phyloP scores from a whole-genome alignment of 805 yeast species.

The Pichia phayaonensis region DNA sequence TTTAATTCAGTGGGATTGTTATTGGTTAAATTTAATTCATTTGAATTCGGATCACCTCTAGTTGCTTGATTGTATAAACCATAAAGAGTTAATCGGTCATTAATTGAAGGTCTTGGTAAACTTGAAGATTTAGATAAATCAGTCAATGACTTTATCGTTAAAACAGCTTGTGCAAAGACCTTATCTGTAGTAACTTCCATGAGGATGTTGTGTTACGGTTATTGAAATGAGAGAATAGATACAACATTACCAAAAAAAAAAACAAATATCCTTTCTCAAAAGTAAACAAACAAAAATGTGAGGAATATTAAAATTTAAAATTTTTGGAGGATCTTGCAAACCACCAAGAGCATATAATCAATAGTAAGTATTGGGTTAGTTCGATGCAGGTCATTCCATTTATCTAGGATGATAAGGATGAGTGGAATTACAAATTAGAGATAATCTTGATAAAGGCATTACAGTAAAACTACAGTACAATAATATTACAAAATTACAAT shows the following conservation, averaged over 20 bases:
- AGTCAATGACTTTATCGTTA: slow-evolving; percentile 68
- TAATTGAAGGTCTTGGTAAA: slow-evolving; percentile 71
- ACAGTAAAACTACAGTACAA: background rate
- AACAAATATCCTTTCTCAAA: background rate
- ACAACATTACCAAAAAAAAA: background rate
- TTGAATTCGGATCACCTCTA: slow-evolving; percentile 71
- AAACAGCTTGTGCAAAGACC: slow-evolving; percentile 74
- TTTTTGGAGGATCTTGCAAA: too few relatives aligned
- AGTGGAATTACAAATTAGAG: too few relatives aligned
- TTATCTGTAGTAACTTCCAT: slow-evolving; percentile 19
- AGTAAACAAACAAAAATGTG: background rate
- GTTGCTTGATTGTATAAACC: slow-evolving; percentile 88
- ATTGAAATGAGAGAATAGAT: background rate
- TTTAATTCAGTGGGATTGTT: slow-evolving; percentile 51
- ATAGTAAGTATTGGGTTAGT: too few relatives aligned
- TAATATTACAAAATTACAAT: background rate
- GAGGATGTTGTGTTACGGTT: background rate
- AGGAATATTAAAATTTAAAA: background rate
- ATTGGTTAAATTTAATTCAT: slow-evolving; percentile 62
- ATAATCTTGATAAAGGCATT: too few relatives aligned
- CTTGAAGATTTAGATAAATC: slow-evolving; percentile 54
- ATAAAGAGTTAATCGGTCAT: slow-evolving; percentile 57
- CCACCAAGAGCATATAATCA: too few relatives aligned
- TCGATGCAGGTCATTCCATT: too few relatives aligned
- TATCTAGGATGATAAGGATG: too few relatives aligned